These are phyloP conservation scores for Hanseniaspora lindneri DNA, from an alignment of 805 yeast genomes.

Conservation along the genomic window DNA sequence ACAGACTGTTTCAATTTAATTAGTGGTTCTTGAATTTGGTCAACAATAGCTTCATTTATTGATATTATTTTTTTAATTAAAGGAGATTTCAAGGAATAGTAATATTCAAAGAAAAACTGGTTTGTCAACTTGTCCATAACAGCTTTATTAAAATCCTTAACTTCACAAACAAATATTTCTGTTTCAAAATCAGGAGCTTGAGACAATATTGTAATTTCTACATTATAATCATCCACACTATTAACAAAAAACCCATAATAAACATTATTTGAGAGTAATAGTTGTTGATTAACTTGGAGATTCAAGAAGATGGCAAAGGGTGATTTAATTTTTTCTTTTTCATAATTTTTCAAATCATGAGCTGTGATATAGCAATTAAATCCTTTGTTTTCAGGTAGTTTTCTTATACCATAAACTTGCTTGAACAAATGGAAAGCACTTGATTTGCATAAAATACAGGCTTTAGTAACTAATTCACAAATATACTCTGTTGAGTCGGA, in stretches of 20 bases:
- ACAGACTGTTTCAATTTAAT: constrained; percentile 16
- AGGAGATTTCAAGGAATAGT: constrained; percentile 24
- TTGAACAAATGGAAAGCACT: constrained; percentile 72
- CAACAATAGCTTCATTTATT: constrained; percentile 21
- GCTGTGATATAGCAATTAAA: constrained; percentile 56
- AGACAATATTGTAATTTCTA: constrained; percentile 3
- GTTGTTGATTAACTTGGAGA: constrained; percentile 23
- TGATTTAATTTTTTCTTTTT: constrained; percentile 45
- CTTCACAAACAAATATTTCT: constrained; percentile 11
- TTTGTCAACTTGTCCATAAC: constrained; percentile 15
- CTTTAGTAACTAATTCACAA: constrained; percentile 33
- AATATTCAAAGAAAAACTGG: constrained; percentile 9
- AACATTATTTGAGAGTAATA: constrained; percentile 18
- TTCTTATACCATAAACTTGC: constrained; percentile 27
- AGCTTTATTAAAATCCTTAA: constrained; percentile 9
- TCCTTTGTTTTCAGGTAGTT: constrained; percentile 40
- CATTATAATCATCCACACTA: background rate
- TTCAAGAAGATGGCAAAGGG: constrained; percentile 59
- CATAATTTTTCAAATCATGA: constrained; percentile 46
- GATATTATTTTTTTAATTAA: constrained; percentile 18
- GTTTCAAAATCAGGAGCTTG: constrained; percentile 7
- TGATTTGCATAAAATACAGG: constrained; percentile 56
- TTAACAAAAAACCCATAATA: constrained; percentile 16
- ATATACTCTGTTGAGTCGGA: constrained; percentile 22
- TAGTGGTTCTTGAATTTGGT: constrained; percentile 18